Conservation (phyloP, 2,329 filamentous ascomycete species). For the Neospermospora avenae region DNA sequence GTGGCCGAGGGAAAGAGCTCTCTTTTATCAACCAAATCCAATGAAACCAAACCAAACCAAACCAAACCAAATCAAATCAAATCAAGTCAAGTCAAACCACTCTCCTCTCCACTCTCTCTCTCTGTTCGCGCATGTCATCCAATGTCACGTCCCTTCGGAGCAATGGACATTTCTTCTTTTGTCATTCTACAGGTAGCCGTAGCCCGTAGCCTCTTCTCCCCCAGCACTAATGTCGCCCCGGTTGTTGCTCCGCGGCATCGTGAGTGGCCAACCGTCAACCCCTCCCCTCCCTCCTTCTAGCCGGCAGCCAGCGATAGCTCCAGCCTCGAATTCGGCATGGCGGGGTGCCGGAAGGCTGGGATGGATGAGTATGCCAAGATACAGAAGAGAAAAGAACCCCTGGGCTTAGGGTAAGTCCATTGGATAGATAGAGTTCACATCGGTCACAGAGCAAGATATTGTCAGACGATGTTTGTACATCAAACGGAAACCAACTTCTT, state of each 20-base stretch:
- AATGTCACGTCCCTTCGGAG: neutral
- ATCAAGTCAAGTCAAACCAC: too few relatives aligned
- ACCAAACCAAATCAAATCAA: neutral
- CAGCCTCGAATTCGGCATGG: conserved; percentile 1
- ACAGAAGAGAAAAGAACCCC: too few relatives aligned
- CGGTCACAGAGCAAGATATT: neutral
- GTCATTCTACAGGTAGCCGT: neutral
- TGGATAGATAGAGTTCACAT: too few relatives aligned
- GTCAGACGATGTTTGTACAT: too few relatives aligned
- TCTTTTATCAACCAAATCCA: neutral
- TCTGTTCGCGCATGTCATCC: neutral
- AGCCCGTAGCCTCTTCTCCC: conserved; percentile 3
- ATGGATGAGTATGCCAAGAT: neutral
- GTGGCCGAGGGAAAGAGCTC: neutral
- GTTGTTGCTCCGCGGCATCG: neutral
- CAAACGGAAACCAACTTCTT: too few relatives aligned
- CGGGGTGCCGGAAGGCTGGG: neutral
- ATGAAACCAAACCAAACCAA: neutral
- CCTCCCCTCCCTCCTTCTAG: conserved; percentile 11
- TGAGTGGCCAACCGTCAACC: conserved; percentile 4
- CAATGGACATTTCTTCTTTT: conserved; percentile 9
- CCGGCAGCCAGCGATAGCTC: neutral
- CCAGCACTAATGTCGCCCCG: conserved; percentile 6
- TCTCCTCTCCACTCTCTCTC: neutral
- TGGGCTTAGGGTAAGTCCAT: too few relatives aligned